Base-by-base conservation (phyloP, 192 early-diverging fungal species). In the Mortierella hygrophila region DNA sequence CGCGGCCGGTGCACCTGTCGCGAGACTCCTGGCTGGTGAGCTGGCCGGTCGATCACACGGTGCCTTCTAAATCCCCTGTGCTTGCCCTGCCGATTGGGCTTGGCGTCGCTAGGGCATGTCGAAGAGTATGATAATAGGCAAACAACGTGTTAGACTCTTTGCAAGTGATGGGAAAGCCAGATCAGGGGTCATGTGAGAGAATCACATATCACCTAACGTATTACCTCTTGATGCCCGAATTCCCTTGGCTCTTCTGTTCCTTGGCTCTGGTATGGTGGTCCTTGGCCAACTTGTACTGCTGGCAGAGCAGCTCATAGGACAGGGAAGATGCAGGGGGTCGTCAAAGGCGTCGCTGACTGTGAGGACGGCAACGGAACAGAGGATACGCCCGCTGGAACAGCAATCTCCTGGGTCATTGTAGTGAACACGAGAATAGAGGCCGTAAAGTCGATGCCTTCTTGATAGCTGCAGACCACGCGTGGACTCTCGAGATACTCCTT, bases 81-180 rank as follows among this genome's bases (percentile, higher is more conserved):
- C 75, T 70, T 70, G 65, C 68, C 76, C 47, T 78, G 76, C 46
- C 55, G 74, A n/a, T 75, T 35, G 54, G 54, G 74, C 52, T 73
- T 73, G 44, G 46, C 26, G 54, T 60, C 6, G 38, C 54, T 60
- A 21, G 20, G 63, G 38, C 15, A 75, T 75, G 37, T 57, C 55
- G 5, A 18, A 75, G 54, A 41, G 35, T 60, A 37, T 21, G 74
- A 57, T 35, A 60, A 57, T 3, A 63, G 9, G 52, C 20, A 41
- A 57, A 57, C 6, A 75, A 41, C 15, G 20, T 23, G 73, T 57
- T 40, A 75, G n/a, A 74, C 54, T 32, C 1, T 75, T 75, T 75
- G 72, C 74, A 75, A 75, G 20, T 75, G 18, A 75, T 60, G 32
- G 37, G 71, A 52, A 73, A 44, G n/a, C 21, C 42, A 74, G 52